Base-by-base conservation (phyloP, 2,329 filamentous ascomycete genomes). In the Talaromyces funiculosus region DNA sequence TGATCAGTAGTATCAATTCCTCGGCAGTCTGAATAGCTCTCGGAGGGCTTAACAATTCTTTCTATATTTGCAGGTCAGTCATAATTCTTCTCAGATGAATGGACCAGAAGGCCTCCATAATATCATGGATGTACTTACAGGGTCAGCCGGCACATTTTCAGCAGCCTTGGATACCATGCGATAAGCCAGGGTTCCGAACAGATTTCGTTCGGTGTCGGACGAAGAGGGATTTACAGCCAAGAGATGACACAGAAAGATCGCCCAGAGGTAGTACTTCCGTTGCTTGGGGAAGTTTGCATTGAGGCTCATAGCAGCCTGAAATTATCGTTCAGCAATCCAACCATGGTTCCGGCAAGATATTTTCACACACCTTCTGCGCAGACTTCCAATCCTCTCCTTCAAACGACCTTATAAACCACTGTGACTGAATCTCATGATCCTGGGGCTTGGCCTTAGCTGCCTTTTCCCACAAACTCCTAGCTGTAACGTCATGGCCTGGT, bases 101-200 rank as follows among this genome's bases (percentile, higher is more conserved):
- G 24, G 20, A 16, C 6, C 7, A 31, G 8, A 56, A 20, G 12
- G 8, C 29, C 20, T 29, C 40, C 20, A 8, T 22, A 29, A n/a
- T 26, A 18, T 42, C 26, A 47, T 24, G 12, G 10, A 33, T 22
- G 5, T n/a, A 64, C 75, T 65, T 75, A 80, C 78, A 64, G 75
- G 72, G 64, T 77, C 72, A 29, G 67, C 64, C n/a, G 77, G 75
- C 45, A 78, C 76, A 35, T 71, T 75, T 6, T 74, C 72, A 12
- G 75, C 78, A 43, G 79, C 77, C 62, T 80, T 81, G 7, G 75
- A 75, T 16, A 78, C 71, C 75, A 80, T 79, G 38, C 78, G 77
- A 64, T 79, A 81, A 31, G 78, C 79, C 57, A 81, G 67, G n/a
- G 75, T 78, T n/a, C 77, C 77, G 64, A 80, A 80, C 8, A 81